Evolutionary conservation across 2,329 filamentous ascomycete species (phyloP).

Genomic region (Fusarium torulosum): DNA sequence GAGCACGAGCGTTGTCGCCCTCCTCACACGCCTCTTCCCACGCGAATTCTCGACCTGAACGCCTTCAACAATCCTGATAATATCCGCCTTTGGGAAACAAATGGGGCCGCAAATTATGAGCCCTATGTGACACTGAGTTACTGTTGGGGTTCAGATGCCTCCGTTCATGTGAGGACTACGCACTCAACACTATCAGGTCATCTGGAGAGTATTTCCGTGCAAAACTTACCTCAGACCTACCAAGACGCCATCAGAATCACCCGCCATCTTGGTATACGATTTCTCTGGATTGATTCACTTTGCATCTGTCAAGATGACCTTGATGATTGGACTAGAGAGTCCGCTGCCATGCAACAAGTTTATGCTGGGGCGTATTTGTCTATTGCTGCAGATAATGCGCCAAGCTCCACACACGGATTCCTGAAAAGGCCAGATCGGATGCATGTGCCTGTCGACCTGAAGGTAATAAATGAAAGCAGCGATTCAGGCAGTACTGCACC

Average conservation of each 20-base stretch:
- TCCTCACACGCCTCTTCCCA: background rate
- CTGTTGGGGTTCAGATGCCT: constrained; percentile 18
- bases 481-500: too few relatives aligned
- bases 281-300: constrained; percentile 27
- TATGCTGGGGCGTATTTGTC: constrained; percentile 20
- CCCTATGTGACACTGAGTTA: constrained; percentile 24
- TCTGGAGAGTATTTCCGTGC: background rate
- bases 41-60: constrained; percentile 18
- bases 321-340: constrained; percentile 18
- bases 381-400: constrained; percentile 11
- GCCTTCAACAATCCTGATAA: background rate
- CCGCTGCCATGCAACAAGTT: constrained; percentile 23
- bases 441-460: background rate
- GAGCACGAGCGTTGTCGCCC: constrained; percentile 4
- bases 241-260: constrained; percentile 30
- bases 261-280: constrained; percentile 6
- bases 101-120: rapidly evolving
- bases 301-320: constrained; percentile 30
- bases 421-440: background rate
- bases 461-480: background rate
- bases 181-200: background rate
- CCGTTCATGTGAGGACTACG: background rate
- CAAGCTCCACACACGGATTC: background rate
- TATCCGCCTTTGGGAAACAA: constrained; percentile 11
- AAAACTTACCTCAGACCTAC: constrained; percentile 4